Evolutionary conservation across 2,329 filamentous ascomycete genomes (phyloP).

Genomic region (Calonectria multiphialidica): DNA sequence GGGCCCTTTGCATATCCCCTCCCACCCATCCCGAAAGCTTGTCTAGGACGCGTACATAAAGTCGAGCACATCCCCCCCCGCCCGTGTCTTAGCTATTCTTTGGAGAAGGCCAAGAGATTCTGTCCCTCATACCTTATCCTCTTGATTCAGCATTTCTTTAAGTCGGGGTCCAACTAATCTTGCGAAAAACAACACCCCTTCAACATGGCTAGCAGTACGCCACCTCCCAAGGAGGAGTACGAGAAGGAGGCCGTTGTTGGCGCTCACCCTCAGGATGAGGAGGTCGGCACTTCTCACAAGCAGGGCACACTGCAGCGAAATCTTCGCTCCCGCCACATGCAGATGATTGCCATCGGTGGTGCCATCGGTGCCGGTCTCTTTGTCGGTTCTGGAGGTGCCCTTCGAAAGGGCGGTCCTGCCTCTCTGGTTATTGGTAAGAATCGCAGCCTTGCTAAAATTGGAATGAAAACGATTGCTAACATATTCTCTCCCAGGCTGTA

Average conservation of each 20-base stretch:
- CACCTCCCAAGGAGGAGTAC: slow-evolving; percentile 20
- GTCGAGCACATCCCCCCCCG: slow-evolving; percentile 13
- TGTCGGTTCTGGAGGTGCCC: slow-evolving; percentile 81
- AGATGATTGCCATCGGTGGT: slow-evolving; percentile 92
- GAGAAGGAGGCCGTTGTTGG: slow-evolving; percentile 18
- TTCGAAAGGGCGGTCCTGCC: slow-evolving; percentile 68
- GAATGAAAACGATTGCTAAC: slow-evolving; percentile 8
- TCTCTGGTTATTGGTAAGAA: slow-evolving; percentile 23
- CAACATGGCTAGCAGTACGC: slow-evolving; percentile 25
- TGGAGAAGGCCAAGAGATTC: slow-evolving; percentile 20
- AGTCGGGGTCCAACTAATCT: slow-evolving; percentile 2
- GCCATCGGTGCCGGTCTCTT: slow-evolving; percentile 82
- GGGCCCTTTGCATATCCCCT: background rate
- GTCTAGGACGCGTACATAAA: slow-evolving; percentile 22
- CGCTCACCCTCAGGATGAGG: slow-evolving; percentile 26
- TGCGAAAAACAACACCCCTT: background rate
- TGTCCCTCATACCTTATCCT: slow-evolving; percentile 7
- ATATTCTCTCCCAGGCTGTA: slow-evolving; percentile 19
- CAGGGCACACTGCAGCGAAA: slow-evolving; percentile 60
- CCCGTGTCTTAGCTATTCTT: background rate
- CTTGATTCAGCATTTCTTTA: background rate
- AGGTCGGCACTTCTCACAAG: slow-evolving; percentile 26
- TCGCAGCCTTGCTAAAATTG: background rate
- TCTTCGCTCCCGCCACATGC: slow-evolving; percentile 86
- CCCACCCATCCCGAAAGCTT: slow-evolving; percentile 18